Conservation (phyloP, 2,329 filamentous ascomycete species). For the Penicillium frequentans region DNA sequence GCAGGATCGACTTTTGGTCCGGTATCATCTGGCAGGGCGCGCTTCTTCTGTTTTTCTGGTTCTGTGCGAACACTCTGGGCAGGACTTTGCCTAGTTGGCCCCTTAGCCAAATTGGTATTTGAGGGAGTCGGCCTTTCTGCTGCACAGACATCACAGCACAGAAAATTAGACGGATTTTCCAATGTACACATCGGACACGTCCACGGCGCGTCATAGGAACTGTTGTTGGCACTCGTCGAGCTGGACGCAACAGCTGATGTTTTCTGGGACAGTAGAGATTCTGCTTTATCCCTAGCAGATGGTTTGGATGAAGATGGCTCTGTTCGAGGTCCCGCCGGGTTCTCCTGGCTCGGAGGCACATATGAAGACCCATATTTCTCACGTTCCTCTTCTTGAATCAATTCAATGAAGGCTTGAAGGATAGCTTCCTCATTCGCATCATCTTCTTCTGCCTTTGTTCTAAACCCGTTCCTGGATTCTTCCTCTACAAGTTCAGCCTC, state of each 20-base stretch:
- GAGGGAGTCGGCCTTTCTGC: conserved; percentile 51
- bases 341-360: conserved; percentile 53
- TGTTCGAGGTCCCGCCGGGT: conserved; percentile 51
- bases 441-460: conserved; percentile 82
- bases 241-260: not conserved
- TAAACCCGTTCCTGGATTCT: conserved; percentile 71
- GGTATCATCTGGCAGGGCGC: conserved; percentile 10
- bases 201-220: conserved; percentile 50
- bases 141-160: conserved; percentile 62
- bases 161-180: conserved; percentile 59
- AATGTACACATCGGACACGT: conserved; percentile 62
- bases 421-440: conserved; percentile 87
- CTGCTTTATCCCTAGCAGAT: conserved; percentile 1
- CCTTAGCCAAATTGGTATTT: conserved; percentile 13
- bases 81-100: not conserved
- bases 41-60: conserved; percentile 22
- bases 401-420: conserved; percentile 78
- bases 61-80: conserved; percentile 2
- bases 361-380: conserved; percentile 60
- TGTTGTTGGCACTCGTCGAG: conserved; percentile 17
- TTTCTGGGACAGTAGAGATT: not conserved
- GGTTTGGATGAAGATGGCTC: conserved; percentile 39
- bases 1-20: conserved; percentile 10
- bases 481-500: conserved; percentile 67
- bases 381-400: conserved; percentile 76